Evolutionary conservation across 2,329 filamentous ascomycete genomes (phyloP), one percentile per base, ranked within the genome.

Genomic region (Penicillium sp.): DNA sequence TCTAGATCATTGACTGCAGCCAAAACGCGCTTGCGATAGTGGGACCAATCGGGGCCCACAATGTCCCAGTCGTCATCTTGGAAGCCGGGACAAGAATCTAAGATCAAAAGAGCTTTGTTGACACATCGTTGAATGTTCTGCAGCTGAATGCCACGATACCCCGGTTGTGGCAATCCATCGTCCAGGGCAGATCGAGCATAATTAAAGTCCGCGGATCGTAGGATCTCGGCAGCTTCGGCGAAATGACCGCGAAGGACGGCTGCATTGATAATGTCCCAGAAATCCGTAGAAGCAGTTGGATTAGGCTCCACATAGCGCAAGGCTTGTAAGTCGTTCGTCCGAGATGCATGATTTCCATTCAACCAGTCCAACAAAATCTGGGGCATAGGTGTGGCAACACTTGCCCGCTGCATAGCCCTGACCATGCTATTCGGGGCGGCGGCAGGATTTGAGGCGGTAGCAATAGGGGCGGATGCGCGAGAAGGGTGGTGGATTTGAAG

Each of bases 301-400:
- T 84, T 84, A 1, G 85, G 84, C 30, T 73, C 73, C 50, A 80
- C 67, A 17, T 73, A 71, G 45, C 76, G 68, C 15, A 95, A 74
- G 3, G 79, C 71, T 25, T 78, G 70, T 15, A 84, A 69, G 53
- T 89, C 83, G 35, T 78, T 73, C 2, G 75, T 73, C 52, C 84
- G 84, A 16, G 82, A 74, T 45, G 84, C 79, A 57, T 95, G 86
- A 55, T 85, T 77, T 11, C 73, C 72, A 37, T 85, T 75, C 47
- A 94, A 72, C 90, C 90, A 96, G 52, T 85, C 76, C 45, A 95
- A 80, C 10, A 96, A 69, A 11, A 88, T 75, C 55, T 83, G 81
- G 1, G 90, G 86, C 12, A 93, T 69, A 0, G 85, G 57, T 5
- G 54, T 52, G 14, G 55, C 54, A 12, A 48, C 43, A n/a, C 55